Percentiles rank a stretch among this genome's conserved stretches.
Evolutionary conservation across 129 eudicot species (phyloP).

Genomic region (Sambucus nigra): DNA sequence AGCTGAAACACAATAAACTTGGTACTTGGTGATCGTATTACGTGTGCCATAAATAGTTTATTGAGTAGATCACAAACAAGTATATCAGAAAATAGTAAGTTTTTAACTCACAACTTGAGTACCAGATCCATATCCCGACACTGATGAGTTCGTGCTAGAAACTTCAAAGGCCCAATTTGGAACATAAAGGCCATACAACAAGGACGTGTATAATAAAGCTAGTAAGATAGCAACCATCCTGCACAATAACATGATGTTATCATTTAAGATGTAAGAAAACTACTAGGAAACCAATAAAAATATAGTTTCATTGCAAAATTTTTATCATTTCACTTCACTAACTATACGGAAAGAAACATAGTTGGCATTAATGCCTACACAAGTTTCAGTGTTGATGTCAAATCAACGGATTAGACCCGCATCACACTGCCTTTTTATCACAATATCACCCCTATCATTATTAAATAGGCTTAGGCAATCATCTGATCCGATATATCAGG

Average conservation of each 20-base stretch:
- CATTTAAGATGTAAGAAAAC: no score
- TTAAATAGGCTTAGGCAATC: no score
- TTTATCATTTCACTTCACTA: no score
- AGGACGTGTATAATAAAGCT: conserved; percentile 44
- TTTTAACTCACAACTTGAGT: conserved; percentile 42
- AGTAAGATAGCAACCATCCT: conserved; percentile 41
- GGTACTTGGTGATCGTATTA: neutral
- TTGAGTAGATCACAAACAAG: neutral
- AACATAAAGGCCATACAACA: conserved; percentile 83
- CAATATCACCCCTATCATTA: no score
- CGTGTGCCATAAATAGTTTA: neutral
- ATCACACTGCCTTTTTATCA: no score
- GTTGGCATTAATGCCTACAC: no score
- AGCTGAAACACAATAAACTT: neutral
- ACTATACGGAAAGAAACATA: no score
- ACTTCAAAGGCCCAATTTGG: conserved; percentile 73
- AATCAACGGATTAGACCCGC: no score
- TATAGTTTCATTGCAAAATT: no score
- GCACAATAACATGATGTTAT: conserved; percentile 10
- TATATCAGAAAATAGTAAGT: neutral
- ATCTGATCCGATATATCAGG: no score
- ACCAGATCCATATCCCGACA: conserved; percentile 27
- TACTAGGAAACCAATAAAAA: no score
- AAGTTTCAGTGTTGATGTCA: no score
- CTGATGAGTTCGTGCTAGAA: conserved; percentile 16